Conservation (phyloP, 78 protist genomes). For the Dictyostelium capitatum region DNA sequence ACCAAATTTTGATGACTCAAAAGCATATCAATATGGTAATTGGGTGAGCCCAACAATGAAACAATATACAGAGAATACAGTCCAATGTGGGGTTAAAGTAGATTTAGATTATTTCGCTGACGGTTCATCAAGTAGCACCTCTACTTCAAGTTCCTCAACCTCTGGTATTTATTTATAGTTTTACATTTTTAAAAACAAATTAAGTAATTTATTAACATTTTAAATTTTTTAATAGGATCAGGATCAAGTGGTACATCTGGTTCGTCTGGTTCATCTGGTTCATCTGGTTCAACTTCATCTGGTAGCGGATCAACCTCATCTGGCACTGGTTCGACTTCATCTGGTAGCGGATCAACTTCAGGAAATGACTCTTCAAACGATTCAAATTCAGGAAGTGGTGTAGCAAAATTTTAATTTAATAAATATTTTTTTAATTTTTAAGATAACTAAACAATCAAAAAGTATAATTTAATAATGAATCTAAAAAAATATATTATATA, state of each 20-base stretch:
- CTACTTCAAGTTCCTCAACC: neutral
- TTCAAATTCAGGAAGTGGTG: too few relatives aligned
- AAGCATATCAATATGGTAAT: conserved; percentile 27
- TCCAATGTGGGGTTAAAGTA: conserved; percentile 16
- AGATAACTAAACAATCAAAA: too few relatives aligned
- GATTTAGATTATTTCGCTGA: conserved; percentile 18
- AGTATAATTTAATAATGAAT: too few relatives aligned
- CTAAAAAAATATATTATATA: too few relatives aligned
- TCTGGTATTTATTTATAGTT: neutral
- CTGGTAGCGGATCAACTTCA: neutral
- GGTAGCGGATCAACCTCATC: neutral
- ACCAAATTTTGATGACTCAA: conserved; percentile 19
- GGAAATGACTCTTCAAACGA: too few relatives aligned
- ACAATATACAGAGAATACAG: neutral
- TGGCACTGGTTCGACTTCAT: neutral
- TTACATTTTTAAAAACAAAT: too few relatives aligned
- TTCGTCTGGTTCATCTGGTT: too few relatives aligned
- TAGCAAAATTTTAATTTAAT: too few relatives aligned
- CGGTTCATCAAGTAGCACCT: neutral
- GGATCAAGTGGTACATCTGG: too few relatives aligned
- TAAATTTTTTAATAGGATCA: too few relatives aligned
- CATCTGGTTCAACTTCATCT: neutral
- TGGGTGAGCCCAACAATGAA: conserved; percentile 38
- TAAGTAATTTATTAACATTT: too few relatives aligned
- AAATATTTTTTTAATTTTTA: too few relatives aligned